These are phyloP conservation scores for Tephrocybe sp. DNA, from an alignment of 768 basidiomycete genomes.

Conservation along the genomic window DNA sequence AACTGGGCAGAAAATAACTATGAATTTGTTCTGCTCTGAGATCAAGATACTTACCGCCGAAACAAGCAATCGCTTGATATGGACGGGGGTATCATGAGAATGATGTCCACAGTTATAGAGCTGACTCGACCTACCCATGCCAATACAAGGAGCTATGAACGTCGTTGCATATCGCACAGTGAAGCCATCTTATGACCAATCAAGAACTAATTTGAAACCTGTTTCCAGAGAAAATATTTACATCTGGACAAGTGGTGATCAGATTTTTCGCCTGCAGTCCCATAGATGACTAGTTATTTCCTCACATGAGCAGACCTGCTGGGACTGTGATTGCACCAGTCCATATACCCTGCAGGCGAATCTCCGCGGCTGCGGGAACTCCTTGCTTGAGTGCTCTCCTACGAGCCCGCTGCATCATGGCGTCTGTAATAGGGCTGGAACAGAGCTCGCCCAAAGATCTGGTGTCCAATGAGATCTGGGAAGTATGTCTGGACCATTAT, in stretches of 20 bases:
- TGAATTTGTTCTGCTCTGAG: not conserved
- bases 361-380: constrained; percentile 27
- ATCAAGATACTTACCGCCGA: constrained; percentile 28
- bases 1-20: constrained; percentile 19
- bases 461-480: not conserved
- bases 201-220: not conserved
- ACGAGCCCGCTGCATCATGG: constrained; percentile 35
- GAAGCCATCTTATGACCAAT: constrained; percentile 28
- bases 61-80: constrained; percentile 32
- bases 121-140: constrained; percentile 30
- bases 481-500: not conserved
- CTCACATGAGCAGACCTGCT: constrained; percentile 33
- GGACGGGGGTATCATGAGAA: not conserved
- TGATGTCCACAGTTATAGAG: too few relatives aligned
- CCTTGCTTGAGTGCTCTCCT: constrained; percentile 24
- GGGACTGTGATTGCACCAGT: constrained; percentile 37
- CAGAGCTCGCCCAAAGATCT: constrained; percentile 36
- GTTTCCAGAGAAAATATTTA: not conserved
- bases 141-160: constrained; percentile 37
- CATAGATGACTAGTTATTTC: not conserved
- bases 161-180: constrained; percentile 34
- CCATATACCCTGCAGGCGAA: constrained; percentile 39
- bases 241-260: constrained; percentile 5
- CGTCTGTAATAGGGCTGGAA: constrained; percentile 36
- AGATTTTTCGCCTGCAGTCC: not conserved